A percentile compares a stretch with the other conserved stretches of the same genome.
Evolutionary conservation across 768 basidiomycete species (phyloP).

Genomic region (Hydnum rufescens): DNA sequence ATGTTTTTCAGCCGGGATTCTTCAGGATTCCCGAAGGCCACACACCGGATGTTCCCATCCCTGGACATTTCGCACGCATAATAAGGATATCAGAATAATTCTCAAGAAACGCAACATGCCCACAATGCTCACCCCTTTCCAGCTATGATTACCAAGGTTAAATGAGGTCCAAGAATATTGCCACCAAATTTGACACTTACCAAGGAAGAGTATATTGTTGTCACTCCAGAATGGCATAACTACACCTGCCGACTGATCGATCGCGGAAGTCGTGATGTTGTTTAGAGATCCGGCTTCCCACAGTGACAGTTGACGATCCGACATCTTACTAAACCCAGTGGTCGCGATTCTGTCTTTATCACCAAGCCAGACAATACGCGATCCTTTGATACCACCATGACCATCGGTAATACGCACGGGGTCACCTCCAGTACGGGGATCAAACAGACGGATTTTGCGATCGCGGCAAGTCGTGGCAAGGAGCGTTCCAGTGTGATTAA

Average conservation of each 20-base stretch:
- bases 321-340: constrained; percentile 94
- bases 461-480: constrained; percentile 85
- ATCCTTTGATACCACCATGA: constrained; percentile 84
- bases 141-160: constrained; percentile 24
- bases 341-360: constrained; percentile 75
- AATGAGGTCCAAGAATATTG: constrained; percentile 4
- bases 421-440: constrained; percentile 66
- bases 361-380: constrained; percentile 81
- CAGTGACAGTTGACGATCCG: constrained; percentile 71
- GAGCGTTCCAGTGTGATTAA: constrained; percentile 60
- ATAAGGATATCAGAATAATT: background rate
- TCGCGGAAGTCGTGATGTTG: constrained; percentile 52
- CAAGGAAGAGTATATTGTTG: constrained; percentile 76
- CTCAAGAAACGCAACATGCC: background rate
- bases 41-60: constrained; percentile 78
- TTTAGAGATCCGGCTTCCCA: constrained; percentile 72
- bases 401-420: constrained; percentile 69
- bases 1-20: background rate
- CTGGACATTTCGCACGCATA: constrained; percentile 20
- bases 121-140: constrained; percentile 54
- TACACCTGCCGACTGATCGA: constrained; percentile 86
- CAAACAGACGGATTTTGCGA: constrained; percentile 80
- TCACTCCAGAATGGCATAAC: constrained; percentile 97
- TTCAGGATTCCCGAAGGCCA: background rate
- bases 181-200: constrained; percentile 16